These are phyloP conservation scores for Trichomonas vaginalis DNA, from an alignment of 208 protist species.

Conservation along the genomic window DNA sequence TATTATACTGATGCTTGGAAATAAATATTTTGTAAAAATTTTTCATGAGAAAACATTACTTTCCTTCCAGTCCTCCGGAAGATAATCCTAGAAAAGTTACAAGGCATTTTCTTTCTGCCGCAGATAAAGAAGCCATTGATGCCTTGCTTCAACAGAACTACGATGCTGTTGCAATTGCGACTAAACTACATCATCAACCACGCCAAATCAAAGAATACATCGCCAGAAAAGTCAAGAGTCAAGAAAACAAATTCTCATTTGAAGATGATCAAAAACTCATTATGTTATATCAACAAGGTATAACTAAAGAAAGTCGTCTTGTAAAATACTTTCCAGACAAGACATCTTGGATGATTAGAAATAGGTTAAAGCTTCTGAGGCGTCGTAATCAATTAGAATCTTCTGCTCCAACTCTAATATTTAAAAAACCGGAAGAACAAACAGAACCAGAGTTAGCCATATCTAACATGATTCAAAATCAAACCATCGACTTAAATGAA, in stretches of 20 bases:
- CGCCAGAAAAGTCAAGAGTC: not conserved
- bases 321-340: not conserved
- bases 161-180: not conserved
- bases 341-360: not conserved
- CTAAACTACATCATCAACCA: not conserved
- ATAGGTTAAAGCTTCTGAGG: not conserved
- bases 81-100: not conserved
- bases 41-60: too few species aligned
- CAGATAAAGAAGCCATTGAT: not conserved
- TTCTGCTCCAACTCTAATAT: too few species aligned
- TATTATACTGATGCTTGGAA: too few species aligned
- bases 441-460: too few species aligned
- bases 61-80: too few species aligned
- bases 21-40: too few species aligned
- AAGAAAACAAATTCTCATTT: not conserved
- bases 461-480: too few species aligned
- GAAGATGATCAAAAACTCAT: not conserved
- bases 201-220: not conserved
- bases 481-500: too few species aligned
- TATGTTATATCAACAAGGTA: not conserved
- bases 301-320: not conserved
- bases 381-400: not conserved
- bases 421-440: too few species aligned
- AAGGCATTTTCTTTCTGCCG: not conserved
- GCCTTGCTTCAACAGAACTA: not conserved